Conservation (phyloP, 2,329 filamentous ascomycete genomes). For the Ramularia endophylla region DNA sequence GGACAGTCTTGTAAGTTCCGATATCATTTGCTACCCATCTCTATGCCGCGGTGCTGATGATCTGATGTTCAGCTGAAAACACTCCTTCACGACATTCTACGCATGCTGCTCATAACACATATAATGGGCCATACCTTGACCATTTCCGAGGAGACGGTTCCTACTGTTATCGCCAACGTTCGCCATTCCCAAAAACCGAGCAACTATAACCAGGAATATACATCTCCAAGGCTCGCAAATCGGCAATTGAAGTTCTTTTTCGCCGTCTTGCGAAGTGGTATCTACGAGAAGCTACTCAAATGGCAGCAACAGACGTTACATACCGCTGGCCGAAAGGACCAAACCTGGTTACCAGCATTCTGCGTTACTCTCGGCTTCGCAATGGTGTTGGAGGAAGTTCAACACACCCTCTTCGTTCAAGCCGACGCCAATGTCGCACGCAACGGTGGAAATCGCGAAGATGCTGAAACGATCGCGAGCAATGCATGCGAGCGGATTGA, state of each 20-base stretch:
- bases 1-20: slow-evolving; percentile 34
- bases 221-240: slow-evolving; percentile 42
- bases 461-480: slow-evolving; percentile 24
- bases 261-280: slow-evolving; percentile 36
- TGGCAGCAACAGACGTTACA: slow-evolving; percentile 44
- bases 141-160: slow-evolving; percentile 36
- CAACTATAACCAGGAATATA: slow-evolving; percentile 10
- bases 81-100: slow-evolving; percentile 39
- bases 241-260: slow-evolving; percentile 48
- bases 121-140: slow-evolving; percentile 46
- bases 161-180: slow-evolving; percentile 34
- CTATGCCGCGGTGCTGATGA: slow-evolving; percentile 1
- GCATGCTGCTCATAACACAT: slow-evolving; percentile 43
- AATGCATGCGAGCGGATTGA: slow-evolving; percentile 42
- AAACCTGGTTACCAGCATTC: slow-evolving; percentile 43
- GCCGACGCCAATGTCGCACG: slow-evolving; percentile 33
- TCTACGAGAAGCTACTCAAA: slow-evolving; percentile 40
- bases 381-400: slow-evolving; percentile 44
- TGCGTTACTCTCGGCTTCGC: slow-evolving; percentile 42
- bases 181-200: slow-evolving; percentile 30
- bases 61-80: slow-evolving; percentile 26
- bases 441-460: slow-evolving; percentile 15
- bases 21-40: slow-evolving; percentile 3
- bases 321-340: slow-evolving; percentile 35
- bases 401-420: slow-evolving; percentile 42